Conservation (phyloP, 2,329 filamentous ascomycete genomes). For the Albophoma yamanashiensis region DNA sequence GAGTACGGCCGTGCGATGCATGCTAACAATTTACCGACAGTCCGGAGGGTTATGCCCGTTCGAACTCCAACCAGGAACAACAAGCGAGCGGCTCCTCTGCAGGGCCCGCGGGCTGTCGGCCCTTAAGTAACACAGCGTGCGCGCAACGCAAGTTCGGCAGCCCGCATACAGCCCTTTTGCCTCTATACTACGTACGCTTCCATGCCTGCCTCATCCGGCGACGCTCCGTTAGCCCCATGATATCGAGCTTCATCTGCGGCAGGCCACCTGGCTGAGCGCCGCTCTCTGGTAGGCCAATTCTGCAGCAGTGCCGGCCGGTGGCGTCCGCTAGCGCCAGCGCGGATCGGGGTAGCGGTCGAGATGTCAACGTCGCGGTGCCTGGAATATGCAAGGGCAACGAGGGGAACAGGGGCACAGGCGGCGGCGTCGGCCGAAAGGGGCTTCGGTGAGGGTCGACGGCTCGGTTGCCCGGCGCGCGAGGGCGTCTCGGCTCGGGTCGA, state of each 20-base stretch:
- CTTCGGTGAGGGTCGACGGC: neutral
- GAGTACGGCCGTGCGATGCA: conserved; percentile 14
- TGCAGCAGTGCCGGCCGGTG: neutral
- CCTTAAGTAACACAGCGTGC: neutral
- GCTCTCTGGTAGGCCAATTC: conserved; percentile 7
- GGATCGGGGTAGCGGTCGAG: neutral
- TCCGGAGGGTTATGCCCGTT: neutral
- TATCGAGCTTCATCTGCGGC: neutral
- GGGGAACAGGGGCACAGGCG: neutral
- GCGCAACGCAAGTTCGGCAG: neutral
- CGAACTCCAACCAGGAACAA: neutral
- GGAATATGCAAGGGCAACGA: neutral
- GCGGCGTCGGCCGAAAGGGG: neutral
- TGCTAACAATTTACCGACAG: conserved; percentile 4
- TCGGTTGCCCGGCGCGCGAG: neutral
- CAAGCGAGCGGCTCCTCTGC: neutral
- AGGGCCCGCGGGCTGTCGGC: neutral
- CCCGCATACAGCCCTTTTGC: no score
- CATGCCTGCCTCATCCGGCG: conserved; percentile 3
- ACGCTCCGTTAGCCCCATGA: neutral
- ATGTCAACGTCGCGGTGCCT: neutral
- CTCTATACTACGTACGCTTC: neutral
- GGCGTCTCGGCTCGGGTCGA: neutral
- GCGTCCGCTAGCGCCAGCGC: neutral
- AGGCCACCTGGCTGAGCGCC: conserved; percentile 6